Evolutionary conservation across 2,329 filamentous ascomycete genomes (phyloP).

Genomic region (Penicillium sp.): DNA sequence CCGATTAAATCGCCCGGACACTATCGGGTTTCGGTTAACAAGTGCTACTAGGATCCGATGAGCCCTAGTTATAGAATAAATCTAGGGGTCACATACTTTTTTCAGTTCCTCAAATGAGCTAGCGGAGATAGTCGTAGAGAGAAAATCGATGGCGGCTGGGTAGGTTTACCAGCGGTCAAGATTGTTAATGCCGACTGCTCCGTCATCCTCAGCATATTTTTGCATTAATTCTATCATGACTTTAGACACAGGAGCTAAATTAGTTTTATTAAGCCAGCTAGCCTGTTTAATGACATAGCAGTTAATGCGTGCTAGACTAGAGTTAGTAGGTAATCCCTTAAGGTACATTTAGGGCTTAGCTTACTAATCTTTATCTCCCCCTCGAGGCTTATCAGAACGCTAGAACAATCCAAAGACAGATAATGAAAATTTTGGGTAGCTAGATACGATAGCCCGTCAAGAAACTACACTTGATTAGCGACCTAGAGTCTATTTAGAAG

Average conservation of each 20-base stretch:
- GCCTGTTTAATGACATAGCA: not conserved
- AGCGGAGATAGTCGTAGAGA: slow-evolving; percentile 22
- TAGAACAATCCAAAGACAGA: slow-evolving; percentile 32
- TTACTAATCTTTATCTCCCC: slow-evolving; percentile 36
- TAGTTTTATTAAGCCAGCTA: not conserved
- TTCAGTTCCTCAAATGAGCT: slow-evolving; percentile 27
- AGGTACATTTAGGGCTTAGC: not conserved
- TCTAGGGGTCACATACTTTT: slow-evolving; percentile 16
- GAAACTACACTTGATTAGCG: not conserved
- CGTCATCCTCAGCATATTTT: not conserved
- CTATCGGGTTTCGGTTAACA: slow-evolving; percentile 26
- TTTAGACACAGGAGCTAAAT: not conserved
- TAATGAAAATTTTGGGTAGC: slow-evolving; percentile 19
- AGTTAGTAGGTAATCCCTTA: not conserved
- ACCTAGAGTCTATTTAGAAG: not conserved
- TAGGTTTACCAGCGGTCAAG: slow-evolving; percentile 13
- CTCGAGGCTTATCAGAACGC: slow-evolving; percentile 30
- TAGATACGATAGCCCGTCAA: not conserved
- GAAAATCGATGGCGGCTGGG: slow-evolving; percentile 20
- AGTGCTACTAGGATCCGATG: slow-evolving; percentile 22
- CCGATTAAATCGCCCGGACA: slow-evolving; percentile 24
- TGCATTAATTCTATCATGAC: not conserved
- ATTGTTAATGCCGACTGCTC: not conserved
- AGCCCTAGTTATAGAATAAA: slow-evolving; percentile 2
- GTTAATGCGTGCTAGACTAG: not conserved